Base-by-base conservation (phyloP, 73 alveolate species). In the Tetrahymena borealis region DNA sequence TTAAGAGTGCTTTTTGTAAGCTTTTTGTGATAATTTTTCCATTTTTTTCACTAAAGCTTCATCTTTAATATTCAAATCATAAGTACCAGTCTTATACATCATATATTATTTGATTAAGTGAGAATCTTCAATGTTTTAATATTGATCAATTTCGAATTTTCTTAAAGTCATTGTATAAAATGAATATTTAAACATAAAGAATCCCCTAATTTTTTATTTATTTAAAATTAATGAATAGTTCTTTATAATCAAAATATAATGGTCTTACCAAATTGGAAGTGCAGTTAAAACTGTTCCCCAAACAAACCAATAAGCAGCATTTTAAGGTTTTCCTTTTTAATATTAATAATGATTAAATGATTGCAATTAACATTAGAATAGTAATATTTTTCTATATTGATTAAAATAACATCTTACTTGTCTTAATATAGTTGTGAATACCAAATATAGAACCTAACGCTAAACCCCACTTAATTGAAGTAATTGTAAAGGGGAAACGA, bases 361-460 rank as follows among this genome's bases (percentile, higher is more conserved):
- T 41, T 18, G 16, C 20, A 7, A 12, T 41, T 20, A 12, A 41
- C 33, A 10, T 41, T 41, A 7, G n/a, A 18, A 3, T 20, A 2
- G 15, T 60, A 3, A 24, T 0, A 1, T 24, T 6, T 60, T 60
- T 42, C 38, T 60, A 9, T 24, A n/a, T 24, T 60, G 3, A 24
- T 15, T 24, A 60, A 3, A 0, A 60, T 24, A 24, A 10, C 3
- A 0, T 20, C 2, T 60, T 60, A 60, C 95, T 93, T 39, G 95
- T 79, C 37, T 93, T 93, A 31, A 90, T 93, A 40, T 39, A 93
- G 90, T 93, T 18, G 38, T 93, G 95, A 32, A 90, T 40, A 31
- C 95, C 95, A 33, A 93, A 93, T 38, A 93, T 79, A 16, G 93
- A 41, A 31, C 95, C 93, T 90, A 93, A 93, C 2, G 93, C 95